Percentiles rank a stretch among this genome's conserved stretches.
Evolutionary conservation across 352 stramenopile genomes (phyloP).

Genomic region (Globisporangium abappressorium): DNA sequence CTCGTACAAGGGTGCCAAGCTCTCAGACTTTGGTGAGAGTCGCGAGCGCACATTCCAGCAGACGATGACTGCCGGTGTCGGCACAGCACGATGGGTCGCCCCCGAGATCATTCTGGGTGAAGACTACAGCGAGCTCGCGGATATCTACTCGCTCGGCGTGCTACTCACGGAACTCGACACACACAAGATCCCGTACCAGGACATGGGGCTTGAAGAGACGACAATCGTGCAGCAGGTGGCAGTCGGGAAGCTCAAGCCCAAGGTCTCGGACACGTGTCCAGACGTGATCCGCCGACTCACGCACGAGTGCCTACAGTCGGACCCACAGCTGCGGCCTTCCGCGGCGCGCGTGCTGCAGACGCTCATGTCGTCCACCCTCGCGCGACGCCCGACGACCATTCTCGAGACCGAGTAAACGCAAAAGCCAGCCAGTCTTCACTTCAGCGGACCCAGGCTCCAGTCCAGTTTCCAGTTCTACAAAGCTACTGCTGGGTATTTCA

Average conservation of each 20-base stretch:
- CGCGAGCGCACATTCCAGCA: slow-evolving; percentile 69
- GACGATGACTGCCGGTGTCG: slow-evolving; percentile 74
- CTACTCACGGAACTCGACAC: slow-evolving; percentile 70
- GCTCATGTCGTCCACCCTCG: slow-evolving; percentile 61
- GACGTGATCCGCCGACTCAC: slow-evolving; percentile 77
- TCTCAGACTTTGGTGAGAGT: slow-evolving; percentile 76
- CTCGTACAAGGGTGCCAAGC: slow-evolving; percentile 63
- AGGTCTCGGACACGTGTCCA: slow-evolving; percentile 70
- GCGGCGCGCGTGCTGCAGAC: slow-evolving; percentile 70
- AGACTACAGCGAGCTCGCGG: slow-evolving; percentile 66
- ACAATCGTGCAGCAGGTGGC: slow-evolving; percentile 83
- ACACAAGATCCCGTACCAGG: slow-evolving; percentile 70
- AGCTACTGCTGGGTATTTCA: neutral
- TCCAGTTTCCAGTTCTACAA: neutral
- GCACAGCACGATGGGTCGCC: slow-evolving; percentile 71
- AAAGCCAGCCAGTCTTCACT: neutral
- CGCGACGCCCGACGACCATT: slow-evolving; percentile 45
- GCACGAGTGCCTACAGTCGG: slow-evolving; percentile 80
- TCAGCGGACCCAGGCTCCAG: neutral
- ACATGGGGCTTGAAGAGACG: slow-evolving; percentile 61
- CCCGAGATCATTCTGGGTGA: slow-evolving; percentile 79
- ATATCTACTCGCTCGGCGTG: slow-evolving; percentile 75
- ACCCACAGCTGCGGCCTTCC: slow-evolving; percentile 63
- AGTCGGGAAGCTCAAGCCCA: slow-evolving; percentile 71
- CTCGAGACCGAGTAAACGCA: slow-evolving; percentile 32